Percentiles rank a stretch among this genome's conserved stretches.
Conservation (phyloP, 768 basidiomycete genomes). For the Auriscalpium orientale region DNA sequence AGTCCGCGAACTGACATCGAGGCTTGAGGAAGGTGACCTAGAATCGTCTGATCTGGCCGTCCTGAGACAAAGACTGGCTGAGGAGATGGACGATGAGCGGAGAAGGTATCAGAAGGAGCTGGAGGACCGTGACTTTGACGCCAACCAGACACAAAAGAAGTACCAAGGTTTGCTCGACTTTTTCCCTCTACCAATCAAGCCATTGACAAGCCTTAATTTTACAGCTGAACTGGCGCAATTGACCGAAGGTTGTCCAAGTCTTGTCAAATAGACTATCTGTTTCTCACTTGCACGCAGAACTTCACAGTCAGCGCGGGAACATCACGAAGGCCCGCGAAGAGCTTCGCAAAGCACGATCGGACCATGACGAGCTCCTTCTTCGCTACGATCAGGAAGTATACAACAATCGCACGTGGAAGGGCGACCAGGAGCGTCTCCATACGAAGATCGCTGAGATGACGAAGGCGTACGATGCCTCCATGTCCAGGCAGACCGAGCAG, state of each 20-base stretch:
- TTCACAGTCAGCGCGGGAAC: constrained; percentile 70
- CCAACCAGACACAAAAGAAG: constrained; percentile 78
- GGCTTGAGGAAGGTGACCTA: constrained; percentile 60
- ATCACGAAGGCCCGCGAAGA: constrained; percentile 75
- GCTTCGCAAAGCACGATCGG: constrained; percentile 67
- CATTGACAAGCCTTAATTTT: not conserved
- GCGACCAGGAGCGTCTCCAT: constrained; percentile 82
- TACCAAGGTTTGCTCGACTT: constrained; percentile 56
- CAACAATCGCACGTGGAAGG: constrained; percentile 75
- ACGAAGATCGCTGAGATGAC: constrained; percentile 72
- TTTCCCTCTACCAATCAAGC: not conserved
- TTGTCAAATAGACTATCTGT: not conserved
- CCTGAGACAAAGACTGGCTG: constrained; percentile 59
- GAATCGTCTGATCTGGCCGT: constrained; percentile 59
- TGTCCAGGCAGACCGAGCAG: constrained; percentile 67
- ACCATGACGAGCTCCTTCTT: constrained; percentile 68
- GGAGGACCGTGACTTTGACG: constrained; percentile 68
- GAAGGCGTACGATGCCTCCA: constrained; percentile 68
- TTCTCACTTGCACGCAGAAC: constrained; percentile 34
- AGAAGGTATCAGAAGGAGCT: constrained; percentile 75
- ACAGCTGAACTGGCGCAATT: constrained; percentile 71
- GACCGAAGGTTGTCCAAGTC: constrained; percentile 52
- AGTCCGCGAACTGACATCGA: constrained; percentile 50
- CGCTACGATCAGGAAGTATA: constrained; percentile 73
- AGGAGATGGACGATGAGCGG: constrained; percentile 73